Evolutionary conservation across 176 grass and related monocot genomes (phyloP), one percentile per base, ranked within the genome.

Genomic region (Oryza glumipatula): DNA sequence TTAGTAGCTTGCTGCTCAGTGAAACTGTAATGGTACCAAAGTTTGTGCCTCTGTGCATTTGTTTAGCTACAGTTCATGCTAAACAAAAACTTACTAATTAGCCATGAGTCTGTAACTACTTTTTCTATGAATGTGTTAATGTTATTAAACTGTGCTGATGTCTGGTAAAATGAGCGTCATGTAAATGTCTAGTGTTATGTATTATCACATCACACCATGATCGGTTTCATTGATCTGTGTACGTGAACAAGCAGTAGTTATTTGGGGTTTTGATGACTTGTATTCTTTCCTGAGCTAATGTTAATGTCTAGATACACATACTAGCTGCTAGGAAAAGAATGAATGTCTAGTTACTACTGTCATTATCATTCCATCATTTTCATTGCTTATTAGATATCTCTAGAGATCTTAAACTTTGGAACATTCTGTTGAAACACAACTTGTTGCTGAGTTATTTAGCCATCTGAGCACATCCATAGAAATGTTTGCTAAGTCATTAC

Each of bases 21-120:
- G 21, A 52, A 74, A 80, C 17, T 22, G 41, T 43, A 36, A 58
- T n/a, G 70, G 21, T 32, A 28, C 6, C 30, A 33, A 15, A 67
- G 9, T 74, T 51, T 44, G 60, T 86, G 56, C 44, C 22, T 24
- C 36, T 33, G 54, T 72, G 44, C 39, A 72, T 77, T 76, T 76
- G n/a, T 66, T 17, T 85, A 72, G 77, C 44, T 80, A 70, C 26
- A 85, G 8, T 56, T 9, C 24, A 56, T 4, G 6, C 44, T 58
- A 11, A 67, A 56, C 9, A 38, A 38, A 13, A 8, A 58, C 6
- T 69, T 65, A n/a, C 69, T 85, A 51, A 85, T 21, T 19, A 43
- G 38, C 28, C 11, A 13, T 52, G 54, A 21, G 54, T 6, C 16
- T 76, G 66, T 16, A 28, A 11, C 23, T 68, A 32, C 51, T 44